Base-by-base conservation (phyloP, 1,139 yeast genomes). In the Taiozyma onychis region DNA sequence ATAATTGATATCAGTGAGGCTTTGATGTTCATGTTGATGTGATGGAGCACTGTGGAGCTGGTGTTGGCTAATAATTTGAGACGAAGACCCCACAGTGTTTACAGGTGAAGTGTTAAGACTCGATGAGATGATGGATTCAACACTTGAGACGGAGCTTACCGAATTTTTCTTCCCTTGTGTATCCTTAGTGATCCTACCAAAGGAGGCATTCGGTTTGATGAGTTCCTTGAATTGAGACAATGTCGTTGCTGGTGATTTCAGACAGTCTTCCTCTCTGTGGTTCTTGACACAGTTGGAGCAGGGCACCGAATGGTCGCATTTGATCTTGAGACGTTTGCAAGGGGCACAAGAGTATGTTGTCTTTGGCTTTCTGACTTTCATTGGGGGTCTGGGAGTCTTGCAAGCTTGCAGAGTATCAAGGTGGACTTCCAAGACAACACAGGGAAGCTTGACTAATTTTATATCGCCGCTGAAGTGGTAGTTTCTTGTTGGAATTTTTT, bases 201-300 rank as follows among this genome's bases (percentile, higher is more conserved):
- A 57, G 4, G 48, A 41, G 10, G 51, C 47, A 41, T 57, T 57
- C 13, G 59, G 56, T 14, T 35, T 46, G 28, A 52, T 52, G 26
- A 56, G 49, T 46, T 56, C 58, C 39, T 54, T 54, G 46, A 53
- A 52, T 34, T 53, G 57, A 1, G 57, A 42, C n/a, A 54, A 30
- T 0, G 51, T n/a, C 41, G 51, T 56, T 9, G 59, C 52, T 9
- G 60, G 58, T 5, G 37, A 28, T 1, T 27, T 39, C 11, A 54
- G 49, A 22, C 61, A 57, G 41, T 56, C 55, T 11, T 54, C 51
- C 11, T 50, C 39, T 27, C 56, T 43, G 11, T 45, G 24, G 43
- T 50, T 48, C 24, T 45, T 46, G 26, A 50, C 39, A 51, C 61
- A 57, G 5, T 52, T 49, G 16, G 56, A 41, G 30, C 61, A 57